phyloP scores from a whole-genome alignment of 768 basidiomycete species.

The Russula sp. region DNA sequence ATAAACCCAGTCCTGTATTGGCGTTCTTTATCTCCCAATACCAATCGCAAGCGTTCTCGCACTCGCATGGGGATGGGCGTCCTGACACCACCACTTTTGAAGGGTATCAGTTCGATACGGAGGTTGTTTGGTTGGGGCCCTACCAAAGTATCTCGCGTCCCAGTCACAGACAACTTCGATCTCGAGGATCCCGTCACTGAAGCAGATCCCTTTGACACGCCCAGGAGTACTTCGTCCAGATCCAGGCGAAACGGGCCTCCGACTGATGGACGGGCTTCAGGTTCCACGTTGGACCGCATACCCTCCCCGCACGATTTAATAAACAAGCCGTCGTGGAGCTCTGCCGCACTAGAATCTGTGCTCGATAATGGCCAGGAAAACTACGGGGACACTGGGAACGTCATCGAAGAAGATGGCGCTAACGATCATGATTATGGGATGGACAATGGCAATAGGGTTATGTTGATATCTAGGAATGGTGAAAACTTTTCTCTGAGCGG shows the following conservation, averaged over 20 bases:
- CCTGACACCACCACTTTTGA: slow-evolving; percentile 7
- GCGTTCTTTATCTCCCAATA: slow-evolving; percentile 6
- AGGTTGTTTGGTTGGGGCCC: slow-evolving; percentile 21
- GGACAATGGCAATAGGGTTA: neutral
- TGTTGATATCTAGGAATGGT: slow-evolving; percentile 24
- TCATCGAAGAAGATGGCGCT: neutral
- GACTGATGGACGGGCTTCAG: neutral
- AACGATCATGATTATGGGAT: neutral
- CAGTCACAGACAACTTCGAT: slow-evolving; percentile 13
- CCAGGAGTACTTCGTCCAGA: slow-evolving; percentile 7
- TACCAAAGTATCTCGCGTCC: slow-evolving; percentile 15
- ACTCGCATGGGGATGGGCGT: slow-evolving; percentile 1
- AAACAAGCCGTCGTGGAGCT: slow-evolving; percentile 1
- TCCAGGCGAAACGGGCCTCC: neutral
- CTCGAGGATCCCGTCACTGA: slow-evolving; percentile 13
- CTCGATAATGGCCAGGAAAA: neutral
- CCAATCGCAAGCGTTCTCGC: slow-evolving; percentile 4
- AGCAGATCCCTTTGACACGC: slow-evolving; percentile 12
- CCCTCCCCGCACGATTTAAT: neutral
- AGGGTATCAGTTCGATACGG: slow-evolving; percentile 10
- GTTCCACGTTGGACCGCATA: neutral
- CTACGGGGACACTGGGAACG: neutral
- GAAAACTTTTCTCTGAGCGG: slow-evolving; percentile 4
- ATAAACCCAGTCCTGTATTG: slow-evolving; percentile 2
- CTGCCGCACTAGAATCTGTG: neutral